These are phyloP conservation scores for Rhexocercosporidium sp. DNA, from an alignment of 2,329 filamentous ascomycete genomes.

Conservation along the genomic window DNA sequence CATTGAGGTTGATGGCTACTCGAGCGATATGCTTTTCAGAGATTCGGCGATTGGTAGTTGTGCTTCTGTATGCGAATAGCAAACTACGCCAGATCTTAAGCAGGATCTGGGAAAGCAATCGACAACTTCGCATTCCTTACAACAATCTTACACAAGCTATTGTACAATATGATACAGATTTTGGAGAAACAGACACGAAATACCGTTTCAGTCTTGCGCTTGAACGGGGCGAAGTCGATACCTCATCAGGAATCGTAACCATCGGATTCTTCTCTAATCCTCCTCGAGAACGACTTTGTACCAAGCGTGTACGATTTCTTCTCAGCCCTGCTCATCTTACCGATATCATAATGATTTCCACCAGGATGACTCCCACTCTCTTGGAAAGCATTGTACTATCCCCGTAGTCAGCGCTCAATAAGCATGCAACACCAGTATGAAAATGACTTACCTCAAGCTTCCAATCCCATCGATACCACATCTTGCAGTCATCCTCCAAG, in stretches of 20 bases:
- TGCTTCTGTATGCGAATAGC: too few species aligned
- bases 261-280: neutral
- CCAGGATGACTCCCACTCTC: constrained; percentile 21
- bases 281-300: neutral
- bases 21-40: too few species aligned
- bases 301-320: constrained; percentile 4
- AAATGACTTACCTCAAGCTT: constrained; percentile 23
- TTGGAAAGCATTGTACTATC: constrained; percentile 21
- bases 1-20: neutral
- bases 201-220: too few species aligned
- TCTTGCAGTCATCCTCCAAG: constrained; percentile 12
- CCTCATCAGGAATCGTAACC: neutral
- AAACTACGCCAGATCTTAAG: too few species aligned
- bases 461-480: constrained; percentile 31
- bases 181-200: neutral
- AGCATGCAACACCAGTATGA: neutral
- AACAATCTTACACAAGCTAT: neutral
- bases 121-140: neutral
- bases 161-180: neutral
- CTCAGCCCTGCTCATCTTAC: constrained; percentile 22
- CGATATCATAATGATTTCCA: constrained; percentile 23
- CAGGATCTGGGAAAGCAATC: too few species aligned
- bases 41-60: too few species aligned
- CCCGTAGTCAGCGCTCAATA: neutral
- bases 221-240: neutral